These are phyloP conservation scores for Albatrellus ellisii DNA, from an alignment of 768 basidiomycete species.

Conservation along the genomic window DNA sequence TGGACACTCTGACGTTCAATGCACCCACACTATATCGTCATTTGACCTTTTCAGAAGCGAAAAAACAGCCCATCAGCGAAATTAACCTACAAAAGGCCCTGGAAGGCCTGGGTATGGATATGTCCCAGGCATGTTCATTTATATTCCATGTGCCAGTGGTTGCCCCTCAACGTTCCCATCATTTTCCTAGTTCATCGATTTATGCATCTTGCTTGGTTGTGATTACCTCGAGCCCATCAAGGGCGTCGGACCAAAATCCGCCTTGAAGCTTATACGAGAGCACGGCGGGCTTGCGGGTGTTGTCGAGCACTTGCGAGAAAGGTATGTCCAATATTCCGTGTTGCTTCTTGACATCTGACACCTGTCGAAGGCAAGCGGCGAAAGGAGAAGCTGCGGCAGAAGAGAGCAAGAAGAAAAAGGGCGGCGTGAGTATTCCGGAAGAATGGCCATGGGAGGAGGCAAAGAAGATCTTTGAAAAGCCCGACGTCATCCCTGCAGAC, in stretches of 20 bases:
- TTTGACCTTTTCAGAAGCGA: constrained; percentile 95
- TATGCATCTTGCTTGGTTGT: constrained; percentile 93
- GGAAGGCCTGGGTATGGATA: constrained; percentile 83
- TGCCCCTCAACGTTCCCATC: neutral
- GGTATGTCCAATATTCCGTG: constrained; percentile 27
- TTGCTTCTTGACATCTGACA: constrained; percentile 1
- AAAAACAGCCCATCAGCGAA: constrained; percentile 92
- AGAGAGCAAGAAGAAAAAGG: constrained; percentile 57
- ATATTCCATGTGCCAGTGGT: neutral
- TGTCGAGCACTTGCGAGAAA: constrained; percentile 66
- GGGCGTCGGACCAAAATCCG: constrained; percentile 92
- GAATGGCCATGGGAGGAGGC: constrained; percentile 98
- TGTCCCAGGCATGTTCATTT: constrained; percentile 54
- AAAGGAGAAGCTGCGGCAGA: constrained; percentile 30
- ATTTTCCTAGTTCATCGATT: constrained; percentile 69
- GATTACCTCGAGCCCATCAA: constrained; percentile 99
- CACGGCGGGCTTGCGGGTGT: constrained; percentile 59
- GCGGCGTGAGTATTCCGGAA: constrained; percentile 71
- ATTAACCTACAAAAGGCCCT: constrained; percentile 74
- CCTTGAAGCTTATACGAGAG: constrained; percentile 84
- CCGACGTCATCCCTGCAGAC: constrained; percentile 79
- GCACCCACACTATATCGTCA: constrained; percentile 88
- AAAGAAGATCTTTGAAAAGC: constrained; percentile 78
- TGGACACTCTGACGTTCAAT: constrained; percentile 97
- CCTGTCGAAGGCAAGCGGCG: constrained; percentile 22